Conservation (phyloP, 495 filamentous ascomycete genomes). For the Talaromyces liani region DNA sequence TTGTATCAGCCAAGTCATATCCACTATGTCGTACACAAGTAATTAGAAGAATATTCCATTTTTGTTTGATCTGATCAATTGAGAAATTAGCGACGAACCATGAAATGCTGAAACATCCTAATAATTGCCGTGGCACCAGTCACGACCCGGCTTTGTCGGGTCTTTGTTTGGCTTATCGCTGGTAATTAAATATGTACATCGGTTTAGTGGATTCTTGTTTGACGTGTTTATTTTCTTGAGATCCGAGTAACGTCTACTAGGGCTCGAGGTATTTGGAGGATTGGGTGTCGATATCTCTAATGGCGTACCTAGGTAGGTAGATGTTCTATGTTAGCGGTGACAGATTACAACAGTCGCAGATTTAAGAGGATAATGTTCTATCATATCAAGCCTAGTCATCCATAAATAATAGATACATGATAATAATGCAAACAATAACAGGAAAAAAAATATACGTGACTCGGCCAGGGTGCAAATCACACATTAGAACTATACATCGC, state of each 20-base stretch:
- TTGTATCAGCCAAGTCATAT: neutral
- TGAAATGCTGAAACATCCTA: neutral
- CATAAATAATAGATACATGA: neutral
- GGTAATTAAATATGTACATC: neutral
- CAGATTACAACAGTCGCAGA: neutral
- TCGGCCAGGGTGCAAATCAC: conserved; percentile 12
- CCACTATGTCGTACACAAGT: neutral
- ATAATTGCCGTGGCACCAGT: neutral
- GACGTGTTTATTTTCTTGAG: neutral
- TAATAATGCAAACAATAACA: conserved; percentile 6
- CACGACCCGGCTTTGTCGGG: neutral
- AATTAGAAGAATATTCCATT: neutral
- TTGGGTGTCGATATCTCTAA: neutral
- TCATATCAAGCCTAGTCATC: neutral
- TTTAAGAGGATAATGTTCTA: neutral
- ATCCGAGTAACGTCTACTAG: neutral
- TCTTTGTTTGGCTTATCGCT: neutral
- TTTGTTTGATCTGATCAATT: neutral
- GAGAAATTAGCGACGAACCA: neutral
- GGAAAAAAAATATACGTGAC: neutral
- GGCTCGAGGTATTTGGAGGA: neutral
- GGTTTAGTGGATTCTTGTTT: neutral
- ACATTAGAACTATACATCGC: conserved; percentile 39
- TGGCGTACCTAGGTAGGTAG: neutral
- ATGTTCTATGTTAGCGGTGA: too few species aligned